These are phyloP conservation scores for Colletotrichum zoysiae DNA, from an alignment of 2,329 filamentous ascomycete genomes.

Conservation along the genomic window DNA sequence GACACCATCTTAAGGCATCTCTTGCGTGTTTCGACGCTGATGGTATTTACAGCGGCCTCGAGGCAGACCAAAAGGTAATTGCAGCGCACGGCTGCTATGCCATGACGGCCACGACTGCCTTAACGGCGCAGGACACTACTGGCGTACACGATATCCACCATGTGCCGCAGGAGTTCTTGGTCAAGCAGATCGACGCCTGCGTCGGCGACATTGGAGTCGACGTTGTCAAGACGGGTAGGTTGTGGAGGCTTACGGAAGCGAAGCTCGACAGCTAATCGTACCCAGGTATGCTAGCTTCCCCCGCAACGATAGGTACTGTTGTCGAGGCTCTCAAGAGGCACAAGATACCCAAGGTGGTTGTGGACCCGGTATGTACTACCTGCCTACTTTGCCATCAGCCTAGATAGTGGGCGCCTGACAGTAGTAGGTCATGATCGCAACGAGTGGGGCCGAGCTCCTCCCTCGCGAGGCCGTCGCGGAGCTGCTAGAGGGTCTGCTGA, in stretches of 20 bases:
- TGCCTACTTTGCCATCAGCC: background rate
- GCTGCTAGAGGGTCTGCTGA: constrained; percentile 71
- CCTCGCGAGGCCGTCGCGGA: constrained; percentile 72
- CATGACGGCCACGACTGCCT: constrained; percentile 93
- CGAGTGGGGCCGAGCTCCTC: constrained; percentile 79
- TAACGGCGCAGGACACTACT: constrained; percentile 95
- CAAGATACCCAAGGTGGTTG: constrained; percentile 69
- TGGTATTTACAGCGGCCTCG: constrained; percentile 76
- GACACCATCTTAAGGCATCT: constrained; percentile 42
- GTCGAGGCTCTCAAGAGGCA: constrained; percentile 72
- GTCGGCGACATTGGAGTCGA: constrained; percentile 88
- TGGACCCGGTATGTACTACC: constrained; percentile 69
- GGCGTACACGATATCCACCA: constrained; percentile 86
- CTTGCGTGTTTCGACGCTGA: background rate
- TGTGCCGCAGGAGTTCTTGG: constrained; percentile 82
- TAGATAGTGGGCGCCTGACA: background rate
- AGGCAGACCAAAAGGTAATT: constrained; percentile 96
- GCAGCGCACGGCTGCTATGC: constrained; percentile 94
- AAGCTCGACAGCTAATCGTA: background rate
- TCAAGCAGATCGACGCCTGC: constrained; percentile 86
- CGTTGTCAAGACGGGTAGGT: constrained; percentile 89
- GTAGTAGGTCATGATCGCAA: constrained; percentile 88
- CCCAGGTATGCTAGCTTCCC: constrained; percentile 84
- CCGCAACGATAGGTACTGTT: constrained; percentile 76
- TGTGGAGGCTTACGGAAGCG: background rate